Evolutionary conservation across 257 asterid species (phyloP).

Genomic region (Solanum acaule): DNA sequence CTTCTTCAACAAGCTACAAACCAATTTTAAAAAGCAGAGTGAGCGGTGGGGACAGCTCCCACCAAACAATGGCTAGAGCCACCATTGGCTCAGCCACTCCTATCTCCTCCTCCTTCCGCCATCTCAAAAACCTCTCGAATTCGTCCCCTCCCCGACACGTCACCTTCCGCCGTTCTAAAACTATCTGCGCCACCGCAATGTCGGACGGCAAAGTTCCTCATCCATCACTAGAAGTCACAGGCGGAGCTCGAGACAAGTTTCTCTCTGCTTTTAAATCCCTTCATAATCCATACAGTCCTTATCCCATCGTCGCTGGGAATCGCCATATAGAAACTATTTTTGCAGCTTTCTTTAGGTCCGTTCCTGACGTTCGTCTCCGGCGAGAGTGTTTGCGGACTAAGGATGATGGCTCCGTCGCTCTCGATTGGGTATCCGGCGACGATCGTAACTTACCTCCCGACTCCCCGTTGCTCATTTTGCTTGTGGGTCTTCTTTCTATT

Average conservation of each 20-base stretch:
- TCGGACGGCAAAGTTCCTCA: slow-evolving; percentile 28
- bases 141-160: slow-evolving; percentile 8
- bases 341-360: slow-evolving; percentile 71
- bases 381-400: slow-evolving; percentile 83
- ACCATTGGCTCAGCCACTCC: slow-evolving; percentile 40
- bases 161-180: background rate
- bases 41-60: background rate
- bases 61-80: slow-evolving; percentile 48
- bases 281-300: slow-evolving; percentile 47
- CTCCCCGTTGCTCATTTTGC: slow-evolving; percentile 74
- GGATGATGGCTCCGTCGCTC: slow-evolving; percentile 72
- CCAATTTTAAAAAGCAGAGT: background rate
- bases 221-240: slow-evolving; percentile 64
- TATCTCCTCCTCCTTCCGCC: slow-evolving; percentile 33
- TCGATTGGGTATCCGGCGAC: slow-evolving; percentile 81
- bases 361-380: slow-evolving; percentile 59
- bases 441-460: slow-evolving; percentile 37
- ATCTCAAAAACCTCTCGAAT: slow-evolving; percentile 13
- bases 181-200: slow-evolving; percentile 5
- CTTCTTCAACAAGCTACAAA: background rate
- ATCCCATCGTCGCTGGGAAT: slow-evolving; percentile 55
- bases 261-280: slow-evolving; percentile 56
- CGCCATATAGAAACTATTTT: slow-evolving; percentile 81
- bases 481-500: slow-evolving; percentile 32
- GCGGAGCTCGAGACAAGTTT: slow-evolving; percentile 61